Evolutionary conservation across 2,329 filamentous ascomycete genomes (phyloP).

Genomic region (Clarireedia monteithiana): DNA sequence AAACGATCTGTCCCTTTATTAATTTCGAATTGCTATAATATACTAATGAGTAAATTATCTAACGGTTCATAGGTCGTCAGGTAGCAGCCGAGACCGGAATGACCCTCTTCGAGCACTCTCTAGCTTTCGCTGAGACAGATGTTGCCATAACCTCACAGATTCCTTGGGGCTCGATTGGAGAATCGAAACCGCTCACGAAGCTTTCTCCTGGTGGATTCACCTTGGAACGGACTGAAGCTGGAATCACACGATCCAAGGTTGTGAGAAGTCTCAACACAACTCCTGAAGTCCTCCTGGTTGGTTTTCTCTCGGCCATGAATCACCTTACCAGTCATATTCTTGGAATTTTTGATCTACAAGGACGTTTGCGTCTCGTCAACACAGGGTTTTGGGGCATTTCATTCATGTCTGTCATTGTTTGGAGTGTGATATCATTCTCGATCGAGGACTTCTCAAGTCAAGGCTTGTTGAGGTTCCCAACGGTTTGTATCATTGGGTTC

Average conservation of each 20-base stretch:
- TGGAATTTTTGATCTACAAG: slow-evolving; percentile 72
- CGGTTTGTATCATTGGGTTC: slow-evolving; percentile 90
- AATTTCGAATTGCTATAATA: background rate
- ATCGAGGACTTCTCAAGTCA: slow-evolving; percentile 51
- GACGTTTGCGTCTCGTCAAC: slow-evolving; percentile 71
- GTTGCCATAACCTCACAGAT: slow-evolving; percentile 76
- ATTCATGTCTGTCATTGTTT: slow-evolving; percentile 80
- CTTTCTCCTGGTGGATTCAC: slow-evolving; percentile 14
- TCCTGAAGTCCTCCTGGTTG: slow-evolving; percentile 79
- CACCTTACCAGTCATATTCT: slow-evolving; percentile 79
- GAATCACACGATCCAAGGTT: slow-evolving; percentile 57
- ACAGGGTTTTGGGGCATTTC: slow-evolving; percentile 85
- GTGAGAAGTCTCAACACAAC: slow-evolving; percentile 78
- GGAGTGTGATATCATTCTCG: slow-evolving; percentile 60
- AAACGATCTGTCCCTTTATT: background rate
- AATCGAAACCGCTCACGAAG: slow-evolving; percentile 14
- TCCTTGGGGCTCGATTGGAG: slow-evolving; percentile 52
- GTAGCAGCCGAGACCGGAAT: slow-evolving; percentile 84
- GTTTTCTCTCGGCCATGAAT: slow-evolving; percentile 81
- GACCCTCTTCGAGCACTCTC: slow-evolving; percentile 91
- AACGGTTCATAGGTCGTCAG: slow-evolving; percentile 37
- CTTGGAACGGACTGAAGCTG: slow-evolving; percentile 34
- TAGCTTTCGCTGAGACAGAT: slow-evolving; percentile 94
- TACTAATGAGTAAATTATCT: slow-evolving; percentile 2
- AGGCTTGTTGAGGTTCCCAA: slow-evolving; percentile 79